Evolutionary conservation across 129 eudicot species (phyloP), one percentile per base, ranked within the genome.

Genomic region (Flaveria linearis): DNA sequence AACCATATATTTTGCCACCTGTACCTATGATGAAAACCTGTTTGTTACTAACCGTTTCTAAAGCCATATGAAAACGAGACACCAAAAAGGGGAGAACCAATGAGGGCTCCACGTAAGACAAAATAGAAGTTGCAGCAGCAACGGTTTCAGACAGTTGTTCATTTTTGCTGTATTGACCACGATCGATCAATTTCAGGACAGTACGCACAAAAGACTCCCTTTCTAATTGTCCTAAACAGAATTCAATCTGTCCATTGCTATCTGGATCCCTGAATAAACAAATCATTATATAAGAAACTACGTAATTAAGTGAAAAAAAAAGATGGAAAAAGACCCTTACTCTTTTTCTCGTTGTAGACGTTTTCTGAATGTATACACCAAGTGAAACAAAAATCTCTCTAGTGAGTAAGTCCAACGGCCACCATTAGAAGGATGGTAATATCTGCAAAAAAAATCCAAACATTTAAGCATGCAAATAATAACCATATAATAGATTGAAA

Each of bases 341-440:
- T 57, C 83, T 84, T 91, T 94, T 88, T 95, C 99, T 56, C 65
- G 74, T 76, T 86, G 96, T 65, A 95, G 78, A 22, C 99, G 96
- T 76, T 80, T 87, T 74, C 86, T 90, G 79, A 95, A 95, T 47
- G 82, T 73, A 61, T 78, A 81, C 69, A 95, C 99, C 87, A 95
- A 84, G 86, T 91, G 85, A 67, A 75, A 87, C 88, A 95, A 85
- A 74, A 95, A 84, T 50, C 97, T 84, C 82, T 95, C 99, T 69
- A 95, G 69, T 3, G 96, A 83, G 73, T 91, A 89, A 47, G 99
- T 95, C 99, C 99, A 95, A 43, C 97, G 99, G 52, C 99, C 99
- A 16, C 99, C 99, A 89, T 95, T 95, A 53, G 99, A 95, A 69
- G 99, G 99, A 86, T 95, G 99, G 77, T 95, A 95, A 76, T 89